These are phyloP conservation scores for Phytopythium montanum DNA, from an alignment of 352 stramenopile species.

Conservation along the genomic window DNA sequence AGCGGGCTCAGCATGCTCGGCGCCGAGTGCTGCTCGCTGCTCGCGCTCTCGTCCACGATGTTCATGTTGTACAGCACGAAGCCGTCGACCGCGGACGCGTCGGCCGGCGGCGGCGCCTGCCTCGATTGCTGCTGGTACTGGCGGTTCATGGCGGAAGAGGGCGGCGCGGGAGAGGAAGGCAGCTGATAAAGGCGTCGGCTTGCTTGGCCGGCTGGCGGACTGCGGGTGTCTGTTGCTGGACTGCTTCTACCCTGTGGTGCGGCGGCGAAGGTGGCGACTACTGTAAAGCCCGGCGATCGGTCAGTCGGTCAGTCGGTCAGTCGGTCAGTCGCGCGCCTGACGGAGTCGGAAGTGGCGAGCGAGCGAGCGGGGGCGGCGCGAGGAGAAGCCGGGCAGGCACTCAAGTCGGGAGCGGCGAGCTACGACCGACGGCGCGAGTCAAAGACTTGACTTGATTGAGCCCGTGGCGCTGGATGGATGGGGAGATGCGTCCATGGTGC, in stretches of 20 bases:
- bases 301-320: no score
- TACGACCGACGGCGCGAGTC: no score
- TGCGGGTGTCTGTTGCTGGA: background rate
- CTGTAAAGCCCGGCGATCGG: no score
- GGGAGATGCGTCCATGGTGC: no score
- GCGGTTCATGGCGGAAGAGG: background rate
- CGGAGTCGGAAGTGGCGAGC: background rate
- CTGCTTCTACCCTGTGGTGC: background rate
- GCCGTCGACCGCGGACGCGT: slow-evolving; percentile 12
- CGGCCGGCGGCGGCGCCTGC: background rate
- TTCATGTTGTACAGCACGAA: slow-evolving; percentile 41
- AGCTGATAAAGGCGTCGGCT: no score
- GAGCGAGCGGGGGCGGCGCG: background rate
- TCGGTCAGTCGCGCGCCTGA: background rate
- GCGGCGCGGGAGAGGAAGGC: background rate
- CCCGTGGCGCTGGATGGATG: no score
- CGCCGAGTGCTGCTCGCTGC: slow-evolving; percentile 29
- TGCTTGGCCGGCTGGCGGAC: background rate
- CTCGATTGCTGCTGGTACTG: background rate
- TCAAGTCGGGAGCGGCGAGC: background rate
- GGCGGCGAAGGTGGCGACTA: no score
- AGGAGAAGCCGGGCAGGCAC: background rate
- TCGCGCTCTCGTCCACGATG: slow-evolving; percentile 42
- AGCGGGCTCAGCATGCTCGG: slow-evolving; percentile 34
- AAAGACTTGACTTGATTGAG: no score